Conservation (phyloP, 1,139 yeast species). For the Sugiyamaella paludigena region DNA sequence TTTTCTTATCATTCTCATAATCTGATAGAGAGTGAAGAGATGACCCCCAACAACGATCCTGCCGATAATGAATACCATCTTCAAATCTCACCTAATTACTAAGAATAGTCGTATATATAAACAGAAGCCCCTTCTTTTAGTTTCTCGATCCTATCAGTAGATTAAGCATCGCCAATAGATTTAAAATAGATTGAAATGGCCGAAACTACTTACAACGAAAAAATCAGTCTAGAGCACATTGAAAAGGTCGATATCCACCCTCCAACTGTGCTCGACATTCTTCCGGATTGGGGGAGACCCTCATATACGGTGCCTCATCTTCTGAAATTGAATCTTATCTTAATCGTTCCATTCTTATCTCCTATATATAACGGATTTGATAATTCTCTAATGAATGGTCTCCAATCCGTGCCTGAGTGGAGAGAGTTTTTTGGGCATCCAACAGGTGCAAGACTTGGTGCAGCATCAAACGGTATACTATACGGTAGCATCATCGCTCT, state of each 20-base stretch:
- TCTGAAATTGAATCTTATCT: conserved; percentile 38
- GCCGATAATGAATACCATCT: too few species aligned
- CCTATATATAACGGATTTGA: conserved; percentile 53
- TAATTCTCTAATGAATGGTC: conserved; percentile 51
- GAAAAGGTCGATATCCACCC: neutral
- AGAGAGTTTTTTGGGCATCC: conserved; percentile 41
- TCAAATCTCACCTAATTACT: too few species aligned
- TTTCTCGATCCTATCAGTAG: too few species aligned
- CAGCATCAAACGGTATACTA: conserved; percentile 49
- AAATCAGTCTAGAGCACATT: neutral
- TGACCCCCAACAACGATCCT: too few species aligned
- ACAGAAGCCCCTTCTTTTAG: too few species aligned
- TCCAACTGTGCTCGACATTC: conserved; percentile 13
- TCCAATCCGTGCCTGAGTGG: conserved; percentile 47
- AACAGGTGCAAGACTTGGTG: conserved; percentile 45
- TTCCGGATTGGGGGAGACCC: conserved; percentile 35
- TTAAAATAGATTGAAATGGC: too few species aligned
- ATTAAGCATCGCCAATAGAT: too few species aligned
- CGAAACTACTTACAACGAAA: too few species aligned
- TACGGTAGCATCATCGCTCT: conserved; percentile 10
- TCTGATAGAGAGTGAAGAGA: too few species aligned
- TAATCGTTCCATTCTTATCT: conserved; percentile 44
- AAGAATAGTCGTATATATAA: too few species aligned
- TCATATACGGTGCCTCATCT: conserved; percentile 43
- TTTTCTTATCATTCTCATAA: too few species aligned